Percentiles rank a stretch among this genome's conserved stretches.
phyloP scores from a whole-genome alignment of 2,329 filamentous ascomycete genomes.

The Arthrobotrys sphaeroides region DNA sequence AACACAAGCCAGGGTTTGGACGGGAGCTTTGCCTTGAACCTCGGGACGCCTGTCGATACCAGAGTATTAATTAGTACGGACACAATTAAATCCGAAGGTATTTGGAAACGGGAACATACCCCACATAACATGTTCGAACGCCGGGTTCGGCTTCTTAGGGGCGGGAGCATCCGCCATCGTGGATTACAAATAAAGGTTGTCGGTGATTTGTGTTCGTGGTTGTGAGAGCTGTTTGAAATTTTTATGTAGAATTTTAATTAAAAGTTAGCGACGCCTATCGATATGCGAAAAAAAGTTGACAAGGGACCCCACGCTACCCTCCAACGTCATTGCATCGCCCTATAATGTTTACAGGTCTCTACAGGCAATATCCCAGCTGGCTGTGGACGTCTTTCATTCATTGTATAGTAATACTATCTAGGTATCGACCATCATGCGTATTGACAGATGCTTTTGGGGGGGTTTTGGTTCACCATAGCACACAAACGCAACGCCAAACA shows the following conservation, averaged over 20 bases:
- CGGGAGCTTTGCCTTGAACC: constrained; percentile 82
- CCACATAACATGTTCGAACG: constrained; percentile 41
- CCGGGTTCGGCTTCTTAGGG: constrained; percentile 49
- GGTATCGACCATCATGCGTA: constrained; percentile 37
- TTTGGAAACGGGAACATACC: constrained; percentile 10
- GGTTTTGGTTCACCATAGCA: constrained; percentile 28
- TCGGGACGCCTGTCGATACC: constrained; percentile 74
- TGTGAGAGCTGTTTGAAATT: constrained; percentile 26
- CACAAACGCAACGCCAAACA: constrained; percentile 41
- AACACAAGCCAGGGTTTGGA: constrained; percentile 99
- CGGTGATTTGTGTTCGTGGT: constrained; percentile 5
- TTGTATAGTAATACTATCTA: constrained; percentile 19
- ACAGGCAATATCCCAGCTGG: constrained; percentile 14
- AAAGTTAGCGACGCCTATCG: constrained; percentile 46
- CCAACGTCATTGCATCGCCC: not conserved
- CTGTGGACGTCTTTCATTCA: constrained; percentile 10
- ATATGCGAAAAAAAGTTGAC: constrained; percentile 29
- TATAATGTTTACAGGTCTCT: not conserved
- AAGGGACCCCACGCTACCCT: not conserved
- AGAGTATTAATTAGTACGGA: not conserved
- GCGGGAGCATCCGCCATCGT: constrained; percentile 44
- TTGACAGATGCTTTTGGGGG: constrained; percentile 39
- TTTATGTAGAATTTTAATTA: constrained; percentile 39
- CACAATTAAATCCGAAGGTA: constrained; percentile 7
- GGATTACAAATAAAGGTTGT: not conserved